Base-by-base conservation (phyloP, 169 alveolate genomes). In the Plasmodium ovale region DNA sequence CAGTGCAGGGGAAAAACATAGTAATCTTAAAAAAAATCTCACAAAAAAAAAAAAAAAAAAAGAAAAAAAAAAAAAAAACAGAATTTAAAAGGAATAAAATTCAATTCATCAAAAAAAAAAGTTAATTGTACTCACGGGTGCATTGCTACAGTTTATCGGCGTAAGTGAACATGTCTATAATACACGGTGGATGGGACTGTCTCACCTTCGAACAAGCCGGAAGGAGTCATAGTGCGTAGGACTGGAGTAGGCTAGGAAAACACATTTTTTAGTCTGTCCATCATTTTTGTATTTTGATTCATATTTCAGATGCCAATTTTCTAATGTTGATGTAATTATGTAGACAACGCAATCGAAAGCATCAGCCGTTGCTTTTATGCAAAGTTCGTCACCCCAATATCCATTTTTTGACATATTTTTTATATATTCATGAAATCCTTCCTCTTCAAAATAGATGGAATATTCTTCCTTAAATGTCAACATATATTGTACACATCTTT, bases 381-480 rank as follows among this genome's bases (percentile, higher is more conserved):
- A 79, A 35, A 93, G 44, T 56, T 93, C 95, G 12, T 93, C 95
- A 19, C 94, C 95, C 95, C 95, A 93, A 19, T 88, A 88, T 2
- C 95, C 94, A 42, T 73, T 37, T 39, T 77, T 62, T 33, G 72
- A 47, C 94, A 93, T 89, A 10, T 93, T 84, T 39, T 73, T 72
- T 65, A 88, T 27, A 44, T 93, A 93, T 0, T 87, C 87, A 21
- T 70, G 27, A 29, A 70, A 60, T 3, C 16, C 74, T 0, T 69
- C 49, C 16, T 77, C 42, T 53, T 87, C 93, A 56, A 93, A 93
- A 64, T 90, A 93, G 5, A 79, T 67, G 7, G 72, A 82, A 71
- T 72, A 93, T 21, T 87, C 94, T 1, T 87, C 85, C 23, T 70
- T 56, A 56, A 35, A 87, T 19, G 37, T 65, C 1, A 68, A 23